Evolutionary conservation across 306 rosid species (phyloP).

Genomic region (Fragaria vesca): DNA sequence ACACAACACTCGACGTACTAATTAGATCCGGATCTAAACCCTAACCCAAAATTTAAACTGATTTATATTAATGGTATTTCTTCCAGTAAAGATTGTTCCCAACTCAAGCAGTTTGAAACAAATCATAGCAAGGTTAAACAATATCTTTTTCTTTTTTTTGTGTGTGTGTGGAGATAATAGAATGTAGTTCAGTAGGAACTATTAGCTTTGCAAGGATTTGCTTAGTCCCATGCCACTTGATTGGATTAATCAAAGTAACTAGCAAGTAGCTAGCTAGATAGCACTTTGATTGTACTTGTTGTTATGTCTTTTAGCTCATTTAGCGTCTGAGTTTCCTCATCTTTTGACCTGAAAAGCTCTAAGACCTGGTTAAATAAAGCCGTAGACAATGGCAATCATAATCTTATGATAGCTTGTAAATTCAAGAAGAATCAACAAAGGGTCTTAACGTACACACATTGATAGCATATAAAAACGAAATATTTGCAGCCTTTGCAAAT

Average conservation of each 20-base stretch:
- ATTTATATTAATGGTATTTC: no score
- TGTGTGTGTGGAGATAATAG: no score
- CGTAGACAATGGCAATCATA: constrained; percentile 38
- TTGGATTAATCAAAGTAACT: not conserved
- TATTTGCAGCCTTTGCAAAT: not conserved
- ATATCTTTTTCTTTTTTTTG: no score
- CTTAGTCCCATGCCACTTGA: not conserved
- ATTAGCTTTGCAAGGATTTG: not conserved
- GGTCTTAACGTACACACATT: not conserved
- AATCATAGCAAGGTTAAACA: no score
- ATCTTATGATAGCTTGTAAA: constrained; percentile 13
- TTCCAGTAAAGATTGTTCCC: no score
- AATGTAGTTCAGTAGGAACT: not conserved
- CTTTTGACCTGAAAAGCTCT: not conserved
- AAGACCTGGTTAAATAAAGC: constrained; percentile 16
- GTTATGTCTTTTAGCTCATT: not conserved
- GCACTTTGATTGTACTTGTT: not conserved
- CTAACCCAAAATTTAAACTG: no score
- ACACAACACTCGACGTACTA: no score
- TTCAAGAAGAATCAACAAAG: not conserved
- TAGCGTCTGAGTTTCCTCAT: not conserved
- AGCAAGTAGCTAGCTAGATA: not conserved
- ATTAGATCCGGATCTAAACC: no score
- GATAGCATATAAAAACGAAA: not conserved
- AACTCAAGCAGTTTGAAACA: no score